Conservation (phyloP, 1,284 basidiomycete genomes). For the Austroboletus novae-zelandiae region DNA sequence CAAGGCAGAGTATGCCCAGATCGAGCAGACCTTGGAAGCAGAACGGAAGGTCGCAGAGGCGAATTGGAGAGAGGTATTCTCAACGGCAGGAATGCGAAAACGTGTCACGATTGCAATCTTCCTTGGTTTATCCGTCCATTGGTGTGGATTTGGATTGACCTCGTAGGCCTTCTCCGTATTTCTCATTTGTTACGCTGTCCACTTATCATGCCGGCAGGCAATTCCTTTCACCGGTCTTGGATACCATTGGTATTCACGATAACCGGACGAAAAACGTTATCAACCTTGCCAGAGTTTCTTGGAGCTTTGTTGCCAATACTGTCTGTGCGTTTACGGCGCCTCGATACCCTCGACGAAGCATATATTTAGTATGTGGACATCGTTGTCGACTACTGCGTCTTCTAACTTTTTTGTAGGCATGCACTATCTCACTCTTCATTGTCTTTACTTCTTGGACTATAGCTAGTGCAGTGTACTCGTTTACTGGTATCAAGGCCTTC, state of each 20-base stretch:
- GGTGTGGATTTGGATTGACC: neutral
- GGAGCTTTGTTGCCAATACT: too few species aligned
- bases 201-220: too few species aligned
- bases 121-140: neutral
- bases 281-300: too few species aligned
- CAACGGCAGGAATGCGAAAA: neutral
- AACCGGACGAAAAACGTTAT: too few species aligned
- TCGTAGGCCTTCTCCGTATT: neutral
- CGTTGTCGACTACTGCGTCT: too few species aligned
- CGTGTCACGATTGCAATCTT: neutral
- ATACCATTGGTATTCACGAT: too few species aligned
- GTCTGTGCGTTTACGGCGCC: too few species aligned
- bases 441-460: conserved; percentile 14
- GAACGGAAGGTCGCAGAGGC: neutral
- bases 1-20: neutral
- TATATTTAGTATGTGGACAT: too few species aligned
- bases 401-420: conserved; percentile 1
- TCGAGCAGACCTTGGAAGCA: neutral
- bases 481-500: conserved; percentile 1
- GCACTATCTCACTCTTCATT: conserved; percentile 11
- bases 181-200: neutral
- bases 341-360: too few species aligned
- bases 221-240: too few species aligned
- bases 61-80: neutral
- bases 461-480: conserved; percentile 11